Conservation (phyloP, 768 basidiomycete genomes). For the Hygrophorus pudorinus region DNA sequence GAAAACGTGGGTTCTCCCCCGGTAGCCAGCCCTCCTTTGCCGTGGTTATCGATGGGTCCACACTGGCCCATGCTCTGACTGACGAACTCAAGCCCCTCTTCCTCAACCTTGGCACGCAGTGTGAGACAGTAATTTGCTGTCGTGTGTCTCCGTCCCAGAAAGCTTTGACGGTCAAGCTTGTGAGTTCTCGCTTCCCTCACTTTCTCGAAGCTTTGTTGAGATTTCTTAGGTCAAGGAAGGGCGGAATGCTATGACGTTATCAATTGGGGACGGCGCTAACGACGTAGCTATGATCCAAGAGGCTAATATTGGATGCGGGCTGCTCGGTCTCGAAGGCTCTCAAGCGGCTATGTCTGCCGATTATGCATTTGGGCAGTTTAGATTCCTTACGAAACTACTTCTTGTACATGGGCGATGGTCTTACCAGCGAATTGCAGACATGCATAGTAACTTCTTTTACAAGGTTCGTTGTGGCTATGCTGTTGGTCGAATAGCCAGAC, state of each 20-base stretch:
- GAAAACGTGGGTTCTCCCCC: constrained; percentile 59
- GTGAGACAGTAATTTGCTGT: constrained; percentile 97
- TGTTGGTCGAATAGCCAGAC: constrained; percentile 6
- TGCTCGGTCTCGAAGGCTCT: constrained; percentile 90
- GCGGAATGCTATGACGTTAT: constrained; percentile 88
- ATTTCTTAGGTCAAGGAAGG: constrained; percentile 80
- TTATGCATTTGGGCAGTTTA: constrained; percentile 96
- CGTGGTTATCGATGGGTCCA: constrained; percentile 95
- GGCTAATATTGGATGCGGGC: constrained; percentile 94
- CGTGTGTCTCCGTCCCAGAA: constrained; percentile 97
- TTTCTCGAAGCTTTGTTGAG: constrained; percentile 5
- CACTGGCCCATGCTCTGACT: constrained; percentile 70
- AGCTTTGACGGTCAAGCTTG: constrained; percentile 90
- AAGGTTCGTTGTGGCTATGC: constrained; percentile 45
- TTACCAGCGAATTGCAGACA: constrained; percentile 91
- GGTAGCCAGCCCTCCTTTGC: constrained; percentile 71
- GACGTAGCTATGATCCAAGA: constrained; percentile 99
- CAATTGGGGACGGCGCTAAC: constrained; percentile 96
- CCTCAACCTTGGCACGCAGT: constrained; percentile 88
- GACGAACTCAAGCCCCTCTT: constrained; percentile 76
- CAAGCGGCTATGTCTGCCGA: constrained; percentile 99
- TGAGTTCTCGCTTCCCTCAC: constrained; percentile 23
- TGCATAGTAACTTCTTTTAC: constrained; percentile 98
- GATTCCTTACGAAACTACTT: constrained; percentile 83
- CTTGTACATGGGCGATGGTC: constrained; percentile 97